Base-by-base conservation (phyloP, 2,329 filamentous ascomycete species). In the Sporothrix euskadiensis region DNA sequence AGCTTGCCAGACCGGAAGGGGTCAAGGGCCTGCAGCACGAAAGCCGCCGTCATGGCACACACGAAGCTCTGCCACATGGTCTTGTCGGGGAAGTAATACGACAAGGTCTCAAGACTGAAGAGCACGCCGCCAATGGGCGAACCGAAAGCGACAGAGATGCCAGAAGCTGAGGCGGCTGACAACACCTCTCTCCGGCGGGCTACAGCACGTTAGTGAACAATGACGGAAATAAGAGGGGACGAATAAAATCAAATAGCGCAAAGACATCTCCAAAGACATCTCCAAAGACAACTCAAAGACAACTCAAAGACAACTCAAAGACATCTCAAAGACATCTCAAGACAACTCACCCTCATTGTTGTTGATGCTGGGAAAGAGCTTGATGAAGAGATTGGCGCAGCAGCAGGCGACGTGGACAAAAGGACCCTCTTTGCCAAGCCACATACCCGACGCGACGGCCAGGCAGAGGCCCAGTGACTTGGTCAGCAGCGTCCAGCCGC, bases 1-100 rank as follows among this genome's bases (percentile, higher is more conserved):
- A 98, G 91, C 81, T 99, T 97, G 71, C 95, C 96, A 1, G 94
- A 97, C 71, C 96, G 89, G 81, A 98, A 98, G 4, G 96, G 96
- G 80, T 99, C 96, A 75, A 97, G 88, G 5, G 93, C 93, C 81
- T 98, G 95, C 4, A 99, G 86, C 16, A 94, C 94, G 52, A 98
- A 93, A 22, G 96, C 95, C 19, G 94, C 96, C n/a, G 97, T 93
- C 94, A 98, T 98, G 80, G 96, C 96, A 79, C 96, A 98, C 56
- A 99, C 96, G 79, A 99, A 99, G 79, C 94, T 97, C 81, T 98
- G 96, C 96, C 96, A 99, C 96, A 99, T 98, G 10, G 96, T 98
- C 82, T 98, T 98, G 83, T 98, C 95, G 0, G 96, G 95, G 78
- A 98, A 98, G 82, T 98, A 98, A 81, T 98, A 98, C 0, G 94